These are phyloP conservation scores for Epichloe sp. DNA, from an alignment of 2,329 filamentous ascomycete species.

Conservation along the genomic window DNA sequence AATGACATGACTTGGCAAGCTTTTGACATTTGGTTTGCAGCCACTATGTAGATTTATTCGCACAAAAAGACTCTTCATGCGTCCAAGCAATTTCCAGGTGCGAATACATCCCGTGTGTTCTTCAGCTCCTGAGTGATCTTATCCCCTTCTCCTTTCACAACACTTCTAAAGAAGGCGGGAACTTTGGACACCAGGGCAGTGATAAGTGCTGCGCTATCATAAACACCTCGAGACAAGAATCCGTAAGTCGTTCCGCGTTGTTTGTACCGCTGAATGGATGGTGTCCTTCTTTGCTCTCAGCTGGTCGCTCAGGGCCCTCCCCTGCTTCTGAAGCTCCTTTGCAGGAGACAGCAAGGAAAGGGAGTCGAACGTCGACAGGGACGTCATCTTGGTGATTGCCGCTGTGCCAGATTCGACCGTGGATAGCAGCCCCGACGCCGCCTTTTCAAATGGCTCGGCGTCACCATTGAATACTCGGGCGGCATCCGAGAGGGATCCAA, in stretches of 20 bases:
- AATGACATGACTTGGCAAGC: too few species aligned
- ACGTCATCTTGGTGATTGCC: conserved; percentile 4
- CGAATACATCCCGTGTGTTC: neutral
- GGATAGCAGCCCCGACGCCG: conserved; percentile 3
- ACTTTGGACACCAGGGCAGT: neutral
- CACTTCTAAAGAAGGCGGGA: neutral
- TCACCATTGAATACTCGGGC: conserved; percentile 6
- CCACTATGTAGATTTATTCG: too few species aligned
- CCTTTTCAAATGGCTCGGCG: neutral
- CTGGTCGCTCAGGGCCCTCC: conserved; percentile 1
- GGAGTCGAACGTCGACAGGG: conserved; percentile 5
- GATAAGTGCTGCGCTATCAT: neutral
- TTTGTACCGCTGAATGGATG: conserved; percentile 4
- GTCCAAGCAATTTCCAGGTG: neutral
- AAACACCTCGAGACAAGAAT: neutral
- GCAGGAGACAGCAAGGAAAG: conserved; percentile 5
- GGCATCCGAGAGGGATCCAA: conserved; percentile 2
- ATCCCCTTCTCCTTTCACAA: neutral
- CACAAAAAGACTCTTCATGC: neutral
- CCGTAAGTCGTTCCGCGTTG: conserved; percentile 2
- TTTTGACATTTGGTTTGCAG: too few species aligned
- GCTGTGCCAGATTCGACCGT: conserved; percentile 6
- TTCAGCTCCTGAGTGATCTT: neutral
- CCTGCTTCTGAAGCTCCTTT: conserved; percentile 5
- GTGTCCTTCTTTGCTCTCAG: conserved; percentile 1